Evolutionary conservation across 768 basidiomycete genomes (phyloP).

Genomic region (Leccinum rimulosum): DNA sequence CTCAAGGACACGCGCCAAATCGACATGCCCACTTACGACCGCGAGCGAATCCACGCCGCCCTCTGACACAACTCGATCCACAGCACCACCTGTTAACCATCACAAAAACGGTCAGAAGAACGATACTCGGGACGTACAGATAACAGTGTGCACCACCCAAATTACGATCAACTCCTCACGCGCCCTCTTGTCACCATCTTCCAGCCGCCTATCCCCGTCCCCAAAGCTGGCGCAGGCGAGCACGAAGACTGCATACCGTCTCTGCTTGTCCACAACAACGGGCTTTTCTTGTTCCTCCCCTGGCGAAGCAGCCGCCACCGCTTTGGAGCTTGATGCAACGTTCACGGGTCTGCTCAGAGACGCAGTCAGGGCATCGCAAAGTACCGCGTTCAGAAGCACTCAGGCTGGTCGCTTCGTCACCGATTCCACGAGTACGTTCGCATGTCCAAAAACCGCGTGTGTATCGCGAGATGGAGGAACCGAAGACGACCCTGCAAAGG

Average conservation of each 20-base stretch:
- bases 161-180: constrained; percentile 52
- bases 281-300: constrained; percentile 39
- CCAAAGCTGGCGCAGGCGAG: constrained; percentile 48
- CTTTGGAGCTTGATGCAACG: constrained; percentile 13
- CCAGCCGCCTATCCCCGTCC: constrained; percentile 27
- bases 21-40: constrained; percentile 49
- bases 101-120: not conserved
- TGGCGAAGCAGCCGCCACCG: constrained; percentile 4
- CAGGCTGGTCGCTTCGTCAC: constrained; percentile 43
- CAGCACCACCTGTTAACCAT: constrained; percentile 17
- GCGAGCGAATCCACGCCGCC: constrained; percentile 65
- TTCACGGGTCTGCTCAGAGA: constrained; percentile 42
- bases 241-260: constrained; percentile 51
- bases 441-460: constrained; percentile 51
- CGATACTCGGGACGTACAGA: constrained; percentile 41
- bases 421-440: constrained; percentile 45
- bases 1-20: constrained; percentile 48
- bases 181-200: constrained; percentile 21
- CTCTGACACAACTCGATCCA: constrained; percentile 86
- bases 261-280: constrained; percentile 45
- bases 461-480: constrained; percentile 68
- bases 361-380: constrained; percentile 55
- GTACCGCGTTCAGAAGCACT: constrained; percentile 45
- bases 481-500: constrained; percentile 53
- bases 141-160: constrained; percentile 62